These are phyloP conservation scores for Hypoxylon sp. DNA, from an alignment of 2,329 filamentous ascomycete genomes.

Conservation along the genomic window DNA sequence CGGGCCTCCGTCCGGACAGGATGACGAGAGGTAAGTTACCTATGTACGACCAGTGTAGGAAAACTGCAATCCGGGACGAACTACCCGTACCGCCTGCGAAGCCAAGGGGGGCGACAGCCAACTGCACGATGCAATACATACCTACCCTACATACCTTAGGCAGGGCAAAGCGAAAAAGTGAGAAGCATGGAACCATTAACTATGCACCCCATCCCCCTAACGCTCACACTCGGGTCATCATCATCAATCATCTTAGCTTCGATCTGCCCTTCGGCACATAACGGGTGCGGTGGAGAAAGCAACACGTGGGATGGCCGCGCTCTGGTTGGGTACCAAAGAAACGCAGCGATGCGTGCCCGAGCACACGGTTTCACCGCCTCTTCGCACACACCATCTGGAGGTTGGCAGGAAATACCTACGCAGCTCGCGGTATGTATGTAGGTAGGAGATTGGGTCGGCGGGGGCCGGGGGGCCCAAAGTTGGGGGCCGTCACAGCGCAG, in stretches of 20 bases:
- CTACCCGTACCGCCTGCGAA: background rate
- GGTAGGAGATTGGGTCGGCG: background rate
- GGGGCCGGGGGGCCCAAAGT: background rate
- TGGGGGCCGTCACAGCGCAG: constrained; percentile 17
- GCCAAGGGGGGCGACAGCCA: constrained; percentile 1
- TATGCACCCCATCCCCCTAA: too few relatives aligned
- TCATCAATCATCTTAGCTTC: constrained; percentile 23
- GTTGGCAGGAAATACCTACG: background rate
- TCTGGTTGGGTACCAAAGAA: constrained; percentile 31
- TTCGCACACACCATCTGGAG: too few relatives aligned
- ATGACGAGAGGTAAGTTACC: background rate
- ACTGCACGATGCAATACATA: constrained; percentile 1
- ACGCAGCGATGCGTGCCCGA: constrained; percentile 24
- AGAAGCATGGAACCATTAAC: background rate
- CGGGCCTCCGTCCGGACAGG: background rate
- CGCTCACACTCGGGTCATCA: background rate
- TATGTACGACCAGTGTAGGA: background rate
- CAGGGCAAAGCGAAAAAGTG: background rate
- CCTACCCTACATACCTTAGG: too few relatives aligned
- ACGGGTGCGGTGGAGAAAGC: constrained; percentile 17
- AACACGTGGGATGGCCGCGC: constrained; percentile 35
- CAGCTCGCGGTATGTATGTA: background rate
- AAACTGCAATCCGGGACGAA: constrained; percentile 1
- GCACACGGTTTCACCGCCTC: constrained; percentile 31
- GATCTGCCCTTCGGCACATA: constrained; percentile 24